Percentiles rank a stretch among this genome's conserved stretches.
These are phyloP conservation scores for Rhodamnia argentea DNA, from an alignment of 345 rosid genomes.

Conservation along the genomic window DNA sequence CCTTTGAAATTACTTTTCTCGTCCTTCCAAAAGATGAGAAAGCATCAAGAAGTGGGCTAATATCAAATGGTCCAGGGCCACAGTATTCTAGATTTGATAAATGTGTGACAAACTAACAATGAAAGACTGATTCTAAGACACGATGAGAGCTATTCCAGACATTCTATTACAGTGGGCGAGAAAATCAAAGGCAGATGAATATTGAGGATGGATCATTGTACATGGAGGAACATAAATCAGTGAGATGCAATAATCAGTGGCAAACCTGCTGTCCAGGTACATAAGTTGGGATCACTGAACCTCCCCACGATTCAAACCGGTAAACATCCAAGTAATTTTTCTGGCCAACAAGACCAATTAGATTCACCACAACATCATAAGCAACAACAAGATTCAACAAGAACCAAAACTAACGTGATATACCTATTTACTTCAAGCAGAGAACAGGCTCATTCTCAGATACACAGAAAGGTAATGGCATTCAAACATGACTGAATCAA, in stretches of 20 bases:
- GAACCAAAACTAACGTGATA: neutral
- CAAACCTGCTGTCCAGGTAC: slow-evolving; percentile 83
- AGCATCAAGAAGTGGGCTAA: neutral
- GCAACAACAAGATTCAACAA: neutral
- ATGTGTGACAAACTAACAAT: neutral
- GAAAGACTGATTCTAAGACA: neutral
- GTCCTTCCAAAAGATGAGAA: neutral
- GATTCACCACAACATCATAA: neutral
- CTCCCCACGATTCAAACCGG: slow-evolving; percentile 97
- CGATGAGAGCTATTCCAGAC: neutral
- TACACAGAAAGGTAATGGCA: neutral
- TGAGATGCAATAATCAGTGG: neutral
- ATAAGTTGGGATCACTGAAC: slow-evolving; percentile 80
- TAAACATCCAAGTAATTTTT: slow-evolving; percentile 93
- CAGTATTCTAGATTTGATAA: neutral
- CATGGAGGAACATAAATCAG: neutral
- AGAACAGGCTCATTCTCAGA: neutral
- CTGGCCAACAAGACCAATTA: slow-evolving; percentile 21
- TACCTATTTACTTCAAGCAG: neutral
- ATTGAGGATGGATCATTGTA: neutral
- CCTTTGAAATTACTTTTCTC: neutral
- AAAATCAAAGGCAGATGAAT: neutral
- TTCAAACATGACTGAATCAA: neutral
- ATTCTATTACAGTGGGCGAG: neutral
- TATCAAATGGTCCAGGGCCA: neutral